Percentiles rank a stretch among this genome's conserved stretches.
phyloP scores from a whole-genome alignment of 2,329 filamentous ascomycete species.

The Trichoderma asperellum region DNA sequence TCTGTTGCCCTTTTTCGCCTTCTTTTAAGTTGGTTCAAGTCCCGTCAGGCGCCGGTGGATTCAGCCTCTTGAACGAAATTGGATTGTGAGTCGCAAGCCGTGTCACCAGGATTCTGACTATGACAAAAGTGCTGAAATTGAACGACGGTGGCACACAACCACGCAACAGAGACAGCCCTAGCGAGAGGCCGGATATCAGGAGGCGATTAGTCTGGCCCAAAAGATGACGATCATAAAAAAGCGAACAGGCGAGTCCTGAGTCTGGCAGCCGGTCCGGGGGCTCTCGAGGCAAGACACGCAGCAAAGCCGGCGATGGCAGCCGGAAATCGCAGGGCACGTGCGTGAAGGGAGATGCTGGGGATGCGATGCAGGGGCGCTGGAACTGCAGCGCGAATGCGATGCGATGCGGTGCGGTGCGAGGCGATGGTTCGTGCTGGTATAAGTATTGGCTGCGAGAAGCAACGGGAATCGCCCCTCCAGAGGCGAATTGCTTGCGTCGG shows the following conservation, averaged over 20 bases:
- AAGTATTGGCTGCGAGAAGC: constrained; percentile 19
- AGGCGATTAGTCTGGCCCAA: constrained; percentile 3
- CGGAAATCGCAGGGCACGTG: constrained; percentile 27
- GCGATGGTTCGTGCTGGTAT: constrained; percentile 3
- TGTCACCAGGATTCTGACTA: constrained; percentile 13
- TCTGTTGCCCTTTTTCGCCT: not conserved
- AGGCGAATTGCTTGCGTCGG: constrained; percentile 23
- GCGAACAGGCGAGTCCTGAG: not conserved
- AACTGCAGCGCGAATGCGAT: not conserved
- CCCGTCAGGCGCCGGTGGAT: constrained; percentile 2
- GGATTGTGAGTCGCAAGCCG: constrained; percentile 23
- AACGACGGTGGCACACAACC: constrained; percentile 5
- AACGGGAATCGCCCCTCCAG: constrained; percentile 25
- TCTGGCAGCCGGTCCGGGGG: not conserved
- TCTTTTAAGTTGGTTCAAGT: not conserved
- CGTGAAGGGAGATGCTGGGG: constrained; percentile 31
- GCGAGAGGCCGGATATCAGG: constrained; percentile 6
- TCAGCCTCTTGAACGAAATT: constrained; percentile 16
- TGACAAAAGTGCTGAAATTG: constrained; percentile 1
- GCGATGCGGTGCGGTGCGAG: not conserved
- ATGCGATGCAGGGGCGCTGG: constrained; percentile 15
- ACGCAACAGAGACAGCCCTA: constrained; percentile 2
- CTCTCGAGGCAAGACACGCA: constrained; percentile 24
- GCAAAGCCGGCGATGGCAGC: not conserved
- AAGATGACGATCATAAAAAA: not conserved